Base-by-base conservation (phyloP, 805 yeast genomes). In the Sungouiella blattae region DNA sequence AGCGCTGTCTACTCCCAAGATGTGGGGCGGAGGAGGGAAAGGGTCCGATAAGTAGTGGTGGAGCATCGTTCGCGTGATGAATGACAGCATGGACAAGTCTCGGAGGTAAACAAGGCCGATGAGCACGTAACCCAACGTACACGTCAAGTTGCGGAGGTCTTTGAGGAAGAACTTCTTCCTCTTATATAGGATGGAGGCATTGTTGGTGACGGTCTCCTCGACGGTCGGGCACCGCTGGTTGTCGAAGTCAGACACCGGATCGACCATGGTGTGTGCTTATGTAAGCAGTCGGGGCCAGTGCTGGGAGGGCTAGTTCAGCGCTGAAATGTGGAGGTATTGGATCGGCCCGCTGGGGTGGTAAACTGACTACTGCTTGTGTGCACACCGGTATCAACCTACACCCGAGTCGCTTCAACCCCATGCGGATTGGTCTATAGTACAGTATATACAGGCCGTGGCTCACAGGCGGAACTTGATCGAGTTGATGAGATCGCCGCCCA, bases 401-500 rank as follows among this genome's bases (percentile, higher is more conserved):
- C n/a, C n/a, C n/a, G n/a, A n/a, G n/a, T n/a, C n/a, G n/a, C n/a
- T n/a, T n/a, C n/a, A n/a, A n/a, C n/a, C n/a, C n/a, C n/a, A n/a
- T n/a, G n/a, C n/a, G n/a, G n/a, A n/a, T n/a, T n/a, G n/a, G n/a
- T n/a, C 32, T 18, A 28, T 18, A 18, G 15, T 28, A 28, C 24
- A 22, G 20, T 30, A 14, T 22, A 30, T 30, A 22, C 16, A 30
- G 11, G 13, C 9, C 25, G 14, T 13, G 25, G 6, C n/a, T 41
- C 43, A 41, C 32, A 46, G 44, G 21, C 71, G 66, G 16, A 62
- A 60, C 39, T 63, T 65, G 32, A 77, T 44, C 7, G 53, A 39
- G 43, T 59, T 53, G 29, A 67, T 69, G 39, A 85, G 58, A 41
- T 83, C 89, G 36, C 84, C 86, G 11, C 89, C 87, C 43, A 81